Base-by-base conservation (phyloP, 768 basidiomycete species). In the Crepidotus variabilis region DNA sequence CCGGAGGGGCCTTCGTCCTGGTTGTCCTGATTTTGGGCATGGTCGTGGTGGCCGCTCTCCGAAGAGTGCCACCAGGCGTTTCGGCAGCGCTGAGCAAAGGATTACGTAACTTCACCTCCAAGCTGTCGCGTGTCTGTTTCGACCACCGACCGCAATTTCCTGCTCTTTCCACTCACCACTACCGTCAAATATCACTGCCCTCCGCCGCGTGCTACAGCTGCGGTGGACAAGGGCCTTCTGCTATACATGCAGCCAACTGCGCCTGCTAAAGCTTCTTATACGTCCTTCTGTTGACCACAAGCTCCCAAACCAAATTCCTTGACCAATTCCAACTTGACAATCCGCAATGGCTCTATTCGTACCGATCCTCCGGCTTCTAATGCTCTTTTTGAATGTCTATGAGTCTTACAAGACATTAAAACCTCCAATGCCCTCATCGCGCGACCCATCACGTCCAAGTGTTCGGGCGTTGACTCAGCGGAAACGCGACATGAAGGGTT, bases 1-100 rank as follows among this genome's bases (percentile, higher is more conserved):
- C 94, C 55, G 96, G 96, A 43, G 95, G 94, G 52, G 83, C 82
- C 79, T 94, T 98, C 2, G 96, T 98, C 64, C 95, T 85, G 45
- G 86, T 85, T 46, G 95, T 98, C 65, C 83, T 84, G 69, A 98
- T 95, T 75, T 90, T 96, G 35, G 95, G 95, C 95, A 98, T 96
- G 57, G 65, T 81, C 56, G 59, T 55, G 54, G 55, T 57, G 51
- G 47, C 65, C 47, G 52, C 39, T 13, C 18, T 43, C 16, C 34
- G 13, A 7, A 50, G 18, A 36, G 22, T 16, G 45, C 23, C 8
- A 21, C 23, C 4, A 43, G 39, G 4, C 47, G 21, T 49, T n/a
- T 21, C 20, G 21, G 14, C 47, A 28, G 21, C 24, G 39, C 9
- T n/a, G 10, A 16, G 24, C 9, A 22, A 22, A 14, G 47, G 57